These are phyloP conservation scores for Colletotrichum sp. DNA, from an alignment of 2,329 filamentous ascomycete genomes.

Conservation along the genomic window DNA sequence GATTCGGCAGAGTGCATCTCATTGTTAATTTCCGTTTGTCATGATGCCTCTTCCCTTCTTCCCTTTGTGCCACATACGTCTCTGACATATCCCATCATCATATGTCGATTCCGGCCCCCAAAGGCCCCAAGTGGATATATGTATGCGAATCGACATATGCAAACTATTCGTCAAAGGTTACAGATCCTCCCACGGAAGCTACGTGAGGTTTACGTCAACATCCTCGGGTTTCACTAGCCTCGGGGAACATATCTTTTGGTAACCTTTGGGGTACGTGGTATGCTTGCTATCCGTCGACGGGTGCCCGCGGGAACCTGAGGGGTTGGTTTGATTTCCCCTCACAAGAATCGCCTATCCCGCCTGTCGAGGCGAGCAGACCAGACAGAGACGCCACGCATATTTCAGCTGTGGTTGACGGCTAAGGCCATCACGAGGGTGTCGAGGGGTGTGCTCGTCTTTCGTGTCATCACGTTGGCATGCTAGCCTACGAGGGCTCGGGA, in stretches of 20 bases:
- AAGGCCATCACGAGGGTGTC: background rate
- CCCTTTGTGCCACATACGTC: background rate
- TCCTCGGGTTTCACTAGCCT: background rate
- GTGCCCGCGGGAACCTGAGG: background rate
- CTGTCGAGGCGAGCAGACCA: background rate
- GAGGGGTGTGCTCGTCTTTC: background rate
- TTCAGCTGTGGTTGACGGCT: background rate
- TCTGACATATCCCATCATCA: background rate
- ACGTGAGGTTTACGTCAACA: slow-evolving; percentile 6
- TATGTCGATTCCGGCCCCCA: background rate
- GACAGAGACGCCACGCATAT: background rate
- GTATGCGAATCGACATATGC: background rate
- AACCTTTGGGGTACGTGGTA: background rate
- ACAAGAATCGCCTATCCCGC: background rate
- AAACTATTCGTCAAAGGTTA: background rate
- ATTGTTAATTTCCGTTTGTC: background rate
- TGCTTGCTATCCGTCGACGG: background rate
- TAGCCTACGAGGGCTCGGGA: background rate
- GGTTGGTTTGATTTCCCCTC: background rate
- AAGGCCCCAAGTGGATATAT: background rate
- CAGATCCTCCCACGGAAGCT: background rate
- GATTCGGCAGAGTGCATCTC: background rate
- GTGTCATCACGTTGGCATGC: background rate
- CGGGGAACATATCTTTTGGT: background rate
- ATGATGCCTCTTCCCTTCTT: background rate